Evolutionary conservation across 441 rosid species (phyloP).

Genomic region (Geranium incanum): DNA sequence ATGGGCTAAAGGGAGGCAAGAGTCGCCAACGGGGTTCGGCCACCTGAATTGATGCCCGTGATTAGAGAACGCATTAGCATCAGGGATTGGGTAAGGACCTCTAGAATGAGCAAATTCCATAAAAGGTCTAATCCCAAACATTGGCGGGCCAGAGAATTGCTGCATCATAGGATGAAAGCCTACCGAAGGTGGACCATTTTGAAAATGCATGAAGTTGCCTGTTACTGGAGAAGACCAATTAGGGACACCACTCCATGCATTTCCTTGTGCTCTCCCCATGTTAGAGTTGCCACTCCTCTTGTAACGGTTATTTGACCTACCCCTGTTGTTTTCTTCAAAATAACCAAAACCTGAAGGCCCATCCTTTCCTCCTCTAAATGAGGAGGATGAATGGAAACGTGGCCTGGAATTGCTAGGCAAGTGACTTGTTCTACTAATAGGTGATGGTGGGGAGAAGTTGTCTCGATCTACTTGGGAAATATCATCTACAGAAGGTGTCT

Average conservation of each 20-base stretch:
- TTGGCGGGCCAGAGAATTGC: slow-evolving; percentile 12
- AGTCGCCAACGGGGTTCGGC: slow-evolving; percentile 1
- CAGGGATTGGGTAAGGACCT: slow-evolving; percentile 9
- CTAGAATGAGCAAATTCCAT: slow-evolving; percentile 1
- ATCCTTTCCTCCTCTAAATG: background rate
- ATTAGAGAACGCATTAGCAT: background rate
- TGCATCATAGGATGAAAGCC: slow-evolving; percentile 17
- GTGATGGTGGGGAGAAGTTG: background rate
- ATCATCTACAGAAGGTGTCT: background rate
- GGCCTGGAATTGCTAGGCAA: slow-evolving; percentile 11
- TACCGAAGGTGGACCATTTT: slow-evolving; percentile 11
- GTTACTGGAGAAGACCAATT: slow-evolving; percentile 14
- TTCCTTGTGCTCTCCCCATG: slow-evolving; percentile 14
- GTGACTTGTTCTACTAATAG: slow-evolving; percentile 1
- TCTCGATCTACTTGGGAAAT: background rate
- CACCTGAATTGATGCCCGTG: slow-evolving; percentile 9
- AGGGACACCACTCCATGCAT: slow-evolving; percentile 10
- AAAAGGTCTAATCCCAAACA: slow-evolving; percentile 11
- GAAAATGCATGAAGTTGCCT: slow-evolving; percentile 12
- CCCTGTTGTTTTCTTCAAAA: background rate
- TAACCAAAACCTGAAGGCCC: background rate
- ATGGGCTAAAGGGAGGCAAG: background rate
- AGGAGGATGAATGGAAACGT: background rate
- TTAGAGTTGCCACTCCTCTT: slow-evolving; percentile 6
- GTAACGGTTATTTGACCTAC: slow-evolving; percentile 8